Evolutionary conservation across 1,284 basidiomycete genomes (phyloP), one percentile per base, ranked within the genome.

Genomic region (Ganoderma meredithae): DNA sequence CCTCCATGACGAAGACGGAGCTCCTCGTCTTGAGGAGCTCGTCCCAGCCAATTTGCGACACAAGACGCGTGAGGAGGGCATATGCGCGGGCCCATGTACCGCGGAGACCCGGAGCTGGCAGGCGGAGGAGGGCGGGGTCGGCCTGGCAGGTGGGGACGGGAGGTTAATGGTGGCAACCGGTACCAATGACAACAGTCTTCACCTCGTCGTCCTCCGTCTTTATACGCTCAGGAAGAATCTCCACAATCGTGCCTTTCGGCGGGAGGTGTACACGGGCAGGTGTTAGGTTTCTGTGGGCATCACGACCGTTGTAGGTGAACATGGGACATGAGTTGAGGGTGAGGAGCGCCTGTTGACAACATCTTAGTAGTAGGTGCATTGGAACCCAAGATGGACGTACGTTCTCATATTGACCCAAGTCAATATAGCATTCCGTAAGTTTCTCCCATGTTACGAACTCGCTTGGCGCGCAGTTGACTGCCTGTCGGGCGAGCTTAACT

Each of bases 381-480:
- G 1, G 15, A 12, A n/a, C 15, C 31, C 22, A 15, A 40, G 12
- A 9, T 15, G 22, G 3, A 76, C 84, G 63, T 68, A 87, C 89
- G 66, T 91, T 91, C 76, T 98, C 95, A 79, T 89, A 99, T 78
- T 96, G 90, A 15, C 90, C 91, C 61, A 95, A 82, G 69, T 98
- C 96, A 64, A 98, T 97, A 79, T 97, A 98, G 69, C 97, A 85
- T 73, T 98, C 95, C 0, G 97, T 97, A 69, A 99, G 83, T 82
- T 99, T 99, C 75, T 98, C 96, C 97, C 97, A 99, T 0, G 97
- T 99, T 36, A 98, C 92, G 74, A 99, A 99, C 80, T 99, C 98
- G 82, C 94, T 96, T 5, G 97, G 97, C 0, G 97, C 97, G 73
- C 96, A 97, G 75, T 98, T 98, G 78, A 99, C 97, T 0, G 97